phyloP scores from a whole-genome alignment of 2,329 filamentous ascomycete genomes.

The Shiraia sp. region DNA sequence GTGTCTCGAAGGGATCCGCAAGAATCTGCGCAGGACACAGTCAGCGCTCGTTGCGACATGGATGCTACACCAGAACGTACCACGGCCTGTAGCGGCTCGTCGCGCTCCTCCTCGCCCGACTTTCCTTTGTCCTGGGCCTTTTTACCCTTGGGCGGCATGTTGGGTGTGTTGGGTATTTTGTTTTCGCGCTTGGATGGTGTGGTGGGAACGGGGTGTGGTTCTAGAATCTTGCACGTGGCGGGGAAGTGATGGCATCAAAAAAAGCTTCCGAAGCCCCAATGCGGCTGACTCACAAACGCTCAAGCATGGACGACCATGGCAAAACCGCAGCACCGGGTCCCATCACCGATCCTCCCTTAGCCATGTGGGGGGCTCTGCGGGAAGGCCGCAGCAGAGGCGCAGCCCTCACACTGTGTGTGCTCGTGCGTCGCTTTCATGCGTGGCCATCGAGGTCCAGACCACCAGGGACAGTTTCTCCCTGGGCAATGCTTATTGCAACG shows the following conservation, averaged over 20 bases:
- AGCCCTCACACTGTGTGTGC: conserved; percentile 17
- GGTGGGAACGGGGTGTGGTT: conserved; percentile 11
- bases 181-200: conserved; percentile 5
- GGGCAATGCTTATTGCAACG: conserved; percentile 44
- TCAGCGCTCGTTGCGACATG: conserved; percentile 18
- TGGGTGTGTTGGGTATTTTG: conserved; percentile 5
- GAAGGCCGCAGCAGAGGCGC: conserved; percentile 21
- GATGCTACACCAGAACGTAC: conserved; percentile 46
- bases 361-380: conserved; percentile 26
- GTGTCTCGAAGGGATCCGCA: conserved; percentile 90
- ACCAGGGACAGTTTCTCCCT: conserved; percentile 19
- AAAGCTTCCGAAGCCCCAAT: conserved; percentile 15
- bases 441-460: conserved; percentile 34
- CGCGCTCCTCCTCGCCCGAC: conserved; percentile 59
- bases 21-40: conserved; percentile 73
- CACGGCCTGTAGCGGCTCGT: conserved; percentile 66
- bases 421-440: conserved; percentile 21
- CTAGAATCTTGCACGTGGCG: conserved; percentile 14
- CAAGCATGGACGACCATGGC: conserved; percentile 7
- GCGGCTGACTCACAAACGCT: conserved; percentile 24
- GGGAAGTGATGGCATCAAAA: conserved; percentile 11
- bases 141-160: conserved; percentile 55
- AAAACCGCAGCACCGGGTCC: conserved; percentile 18
- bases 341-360: conserved; percentile 24
- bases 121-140: conserved; percentile 49